A percentile compares a stretch with the other conserved stretches of the same genome.
Conservation (phyloP, 352 stramenopile genomes). For the Globisporangium splendens region DNA sequence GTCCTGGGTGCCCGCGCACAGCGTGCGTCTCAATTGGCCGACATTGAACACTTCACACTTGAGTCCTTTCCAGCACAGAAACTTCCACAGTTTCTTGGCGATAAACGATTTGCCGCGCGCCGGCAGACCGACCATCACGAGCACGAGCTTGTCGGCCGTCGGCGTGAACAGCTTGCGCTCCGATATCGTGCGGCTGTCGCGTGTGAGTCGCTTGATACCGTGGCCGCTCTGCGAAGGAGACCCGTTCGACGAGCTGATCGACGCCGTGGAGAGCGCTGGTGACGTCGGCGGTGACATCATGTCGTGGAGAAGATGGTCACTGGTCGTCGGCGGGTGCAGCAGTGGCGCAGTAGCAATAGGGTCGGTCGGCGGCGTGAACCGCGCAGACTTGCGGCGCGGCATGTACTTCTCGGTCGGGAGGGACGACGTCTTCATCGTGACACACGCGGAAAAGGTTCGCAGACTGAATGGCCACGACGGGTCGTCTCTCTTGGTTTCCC, state of each 20-base stretch:
- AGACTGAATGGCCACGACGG: background rate
- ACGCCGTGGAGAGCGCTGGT: conserved; percentile 12
- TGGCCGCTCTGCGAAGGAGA: background rate
- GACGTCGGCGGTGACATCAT: conserved; percentile 7
- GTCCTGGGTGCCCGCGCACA: conserved; percentile 68
- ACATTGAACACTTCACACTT: conserved; percentile 93
- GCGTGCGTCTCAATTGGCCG: conserved; percentile 88
- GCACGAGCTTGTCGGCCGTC: conserved; percentile 91
- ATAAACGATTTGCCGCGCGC: conserved; percentile 96
- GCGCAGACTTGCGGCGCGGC: conserved; percentile 14
- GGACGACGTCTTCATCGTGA: conserved; percentile 8
- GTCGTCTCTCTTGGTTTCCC: too few species aligned
- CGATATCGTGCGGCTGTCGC: conserved; percentile 36
- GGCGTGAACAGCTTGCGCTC: conserved; percentile 78
- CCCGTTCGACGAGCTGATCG: conserved; percentile 6
- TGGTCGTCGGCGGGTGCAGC: background rate
- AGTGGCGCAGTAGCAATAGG: background rate
- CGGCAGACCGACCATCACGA: conserved; percentile 94
- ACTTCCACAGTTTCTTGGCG: conserved; percentile 88
- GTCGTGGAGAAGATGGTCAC: background rate
- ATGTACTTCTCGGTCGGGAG: conserved; percentile 11
- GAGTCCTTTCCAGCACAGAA: conserved; percentile 79
- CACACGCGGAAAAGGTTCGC: background rate
- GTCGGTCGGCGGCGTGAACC: conserved; percentile 8
- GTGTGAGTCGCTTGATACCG: conserved; percentile 10